These are phyloP conservation scores for Dothideomycetes sp. DNA, from an alignment of 2,329 filamentous ascomycete species.

Conservation along the genomic window DNA sequence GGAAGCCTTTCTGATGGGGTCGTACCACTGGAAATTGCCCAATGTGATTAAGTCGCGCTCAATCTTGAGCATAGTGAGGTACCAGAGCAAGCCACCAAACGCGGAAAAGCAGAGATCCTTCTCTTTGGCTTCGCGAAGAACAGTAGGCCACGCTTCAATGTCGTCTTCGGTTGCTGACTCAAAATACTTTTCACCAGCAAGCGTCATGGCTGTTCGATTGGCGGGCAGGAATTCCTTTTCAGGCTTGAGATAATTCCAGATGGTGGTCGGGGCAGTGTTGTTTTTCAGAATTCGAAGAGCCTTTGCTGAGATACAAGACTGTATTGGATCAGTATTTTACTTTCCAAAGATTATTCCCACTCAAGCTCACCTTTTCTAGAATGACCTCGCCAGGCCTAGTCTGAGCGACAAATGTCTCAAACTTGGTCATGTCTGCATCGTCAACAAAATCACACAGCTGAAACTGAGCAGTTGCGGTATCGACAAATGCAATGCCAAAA, in stretches of 20 bases:
- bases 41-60: constrained; percentile 80
- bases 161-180: constrained; percentile 42
- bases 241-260: constrained; percentile 89
- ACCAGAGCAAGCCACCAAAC: constrained; percentile 78
- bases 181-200: constrained; percentile 74
- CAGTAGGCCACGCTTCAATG: constrained; percentile 65
- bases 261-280: constrained; percentile 81
- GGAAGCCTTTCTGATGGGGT: constrained; percentile 80
- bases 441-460: constrained; percentile 86
- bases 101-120: constrained; percentile 84
- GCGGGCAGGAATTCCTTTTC: constrained; percentile 85
- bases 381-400: constrained; percentile 79
- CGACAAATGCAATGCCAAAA: constrained; percentile 89
- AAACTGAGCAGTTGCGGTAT: constrained; percentile 92
- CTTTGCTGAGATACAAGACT: constrained; percentile 70
- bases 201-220: constrained; percentile 68
- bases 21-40: constrained; percentile 84
- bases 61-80: constrained; percentile 72
- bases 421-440: constrained; percentile 87
- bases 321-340: background rate
- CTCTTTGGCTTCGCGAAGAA: constrained; percentile 58
- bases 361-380: constrained; percentile 61
- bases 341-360: background rate
- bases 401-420: constrained; percentile 93
- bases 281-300: constrained; percentile 90